Base-by-base conservation (phyloP, 2,329 filamentous ascomycete genomes). In the Zalaria sp. region DNA sequence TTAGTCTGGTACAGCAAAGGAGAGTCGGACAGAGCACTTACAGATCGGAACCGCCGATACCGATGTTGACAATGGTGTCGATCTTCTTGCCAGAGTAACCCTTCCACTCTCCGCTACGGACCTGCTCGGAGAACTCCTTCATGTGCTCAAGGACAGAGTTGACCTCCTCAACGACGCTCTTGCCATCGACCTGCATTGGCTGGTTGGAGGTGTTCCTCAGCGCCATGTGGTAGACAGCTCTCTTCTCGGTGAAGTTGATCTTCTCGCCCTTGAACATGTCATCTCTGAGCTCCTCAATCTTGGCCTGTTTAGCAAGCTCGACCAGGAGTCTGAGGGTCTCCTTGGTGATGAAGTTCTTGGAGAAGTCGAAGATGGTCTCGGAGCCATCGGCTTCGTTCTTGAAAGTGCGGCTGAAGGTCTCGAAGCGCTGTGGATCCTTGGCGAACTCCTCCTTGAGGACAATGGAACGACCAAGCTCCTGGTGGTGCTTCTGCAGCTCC, bases 191-290 rank as follows among this genome's bases (percentile, higher is more conserved):
- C 65, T 85, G 61, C 75, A 81, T 79, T 38, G 71, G 78, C 74
- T 84, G 78, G 61, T 84, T 87, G 61, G 77, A 74, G 49, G 87
- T 80, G 63, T 98, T 98, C 62, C 91, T 83, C 58, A 98, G 75
- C 38, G 91, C 91, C 53, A 85, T 77, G 68, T 98, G 91, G 71
- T 93, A 93, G 51, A 98, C 91, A 51, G 91, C 91, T 50, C 91
- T 81, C 60, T 89, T 73, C 73, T 98, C 91, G 46, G 91, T 98
- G 69, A 95, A 95, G 77, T 98, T 98, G 73, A 98, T 96, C 75
- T 93, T 89, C 60, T 96, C 85, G 54, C 91, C 91, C 44, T 79
- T 80, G 67, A 98, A 98, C 88, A 98, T 94, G 59, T 81, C 80
- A 77, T 98, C 89, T 50, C 91, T 83, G 61, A 95, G 84, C 71